phyloP scores from a whole-genome alignment of 371 early-diverging fungal species.

The Mucor sp. region DNA sequence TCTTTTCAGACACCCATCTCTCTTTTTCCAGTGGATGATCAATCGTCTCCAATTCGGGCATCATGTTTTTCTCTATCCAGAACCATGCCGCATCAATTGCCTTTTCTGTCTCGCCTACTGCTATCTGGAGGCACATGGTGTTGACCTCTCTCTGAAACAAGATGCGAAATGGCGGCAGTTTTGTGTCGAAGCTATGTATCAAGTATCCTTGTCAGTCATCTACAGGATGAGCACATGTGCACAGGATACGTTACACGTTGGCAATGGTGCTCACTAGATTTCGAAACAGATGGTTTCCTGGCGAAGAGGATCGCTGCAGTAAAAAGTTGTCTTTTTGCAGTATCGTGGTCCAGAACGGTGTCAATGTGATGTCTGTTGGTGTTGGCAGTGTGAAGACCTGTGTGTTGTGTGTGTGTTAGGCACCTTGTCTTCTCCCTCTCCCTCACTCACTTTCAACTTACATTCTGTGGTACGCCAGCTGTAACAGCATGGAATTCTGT shows the following conservation, averaged over 20 bases:
- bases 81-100: constrained; percentile 86
- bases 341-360: constrained; percentile 62
- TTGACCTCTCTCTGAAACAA: constrained; percentile 69
- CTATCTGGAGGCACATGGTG: constrained; percentile 57
- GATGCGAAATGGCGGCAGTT: constrained; percentile 91
- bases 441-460: neutral
- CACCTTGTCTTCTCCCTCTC: neutral
- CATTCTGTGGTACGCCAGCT: constrained; percentile 21
- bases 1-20: constrained; percentile 86
- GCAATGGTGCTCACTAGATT: constrained; percentile 76
- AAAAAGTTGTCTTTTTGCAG: constrained; percentile 60
- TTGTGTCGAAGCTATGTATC: constrained; percentile 76
- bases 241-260: constrained; percentile 55
- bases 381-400: constrained; percentile 40
- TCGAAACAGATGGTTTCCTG: constrained; percentile 44
- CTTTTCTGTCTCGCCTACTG: constrained; percentile 77
- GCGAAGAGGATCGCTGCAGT: constrained; percentile 66
- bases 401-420: neutral
- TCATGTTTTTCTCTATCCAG: constrained; percentile 84
- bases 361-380: constrained; percentile 30
- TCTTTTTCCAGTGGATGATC: constrained; percentile 82
- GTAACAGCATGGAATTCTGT: constrained; percentile 11
- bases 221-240: neutral
- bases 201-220: neutral
- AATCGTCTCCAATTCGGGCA: constrained; percentile 71